phyloP scores from a whole-genome alignment of 371 early-diverging fungal genomes.

The Lichtheimia corymbifera region DNA sequence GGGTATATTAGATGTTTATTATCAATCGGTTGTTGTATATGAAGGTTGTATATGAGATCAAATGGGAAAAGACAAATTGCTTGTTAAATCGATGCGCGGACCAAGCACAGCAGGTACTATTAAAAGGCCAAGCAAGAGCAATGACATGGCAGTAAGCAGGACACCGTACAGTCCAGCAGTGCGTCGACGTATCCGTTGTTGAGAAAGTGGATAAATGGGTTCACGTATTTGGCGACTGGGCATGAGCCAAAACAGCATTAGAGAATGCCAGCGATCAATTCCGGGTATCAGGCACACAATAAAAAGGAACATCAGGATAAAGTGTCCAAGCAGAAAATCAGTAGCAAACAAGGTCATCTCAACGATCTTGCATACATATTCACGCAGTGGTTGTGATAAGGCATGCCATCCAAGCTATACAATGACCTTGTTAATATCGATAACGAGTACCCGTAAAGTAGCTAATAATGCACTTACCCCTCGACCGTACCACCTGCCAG shows the following conservation, averaged over 20 bases:
- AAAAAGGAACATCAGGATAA: slow-evolving; percentile 69
- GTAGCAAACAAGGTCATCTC: slow-evolving; percentile 82
- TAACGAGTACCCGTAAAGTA: background rate
- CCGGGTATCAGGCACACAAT: slow-evolving; percentile 70
- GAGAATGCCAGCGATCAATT: slow-evolving; percentile 78
- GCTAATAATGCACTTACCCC: slow-evolving; percentile 38
- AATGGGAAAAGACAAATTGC: background rate
- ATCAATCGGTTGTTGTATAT: no score
- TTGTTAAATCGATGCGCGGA: slow-evolving; percentile 15
- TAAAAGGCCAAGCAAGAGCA: slow-evolving; percentile 60
- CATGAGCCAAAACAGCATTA: slow-evolving; percentile 81
- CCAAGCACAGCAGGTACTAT: slow-evolving; percentile 60
- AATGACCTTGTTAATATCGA: background rate
- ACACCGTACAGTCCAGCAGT: slow-evolving; percentile 65
- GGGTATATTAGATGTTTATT: no score
- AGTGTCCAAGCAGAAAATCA: slow-evolving; percentile 76
- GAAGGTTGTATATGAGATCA: no score
- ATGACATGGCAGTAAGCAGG: slow-evolving; percentile 59
- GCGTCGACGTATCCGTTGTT: slow-evolving; percentile 57
- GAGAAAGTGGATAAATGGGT: slow-evolving; percentile 69
- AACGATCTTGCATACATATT: slow-evolving; percentile 81
- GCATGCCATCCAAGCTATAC: slow-evolving; percentile 63
- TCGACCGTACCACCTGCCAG: slow-evolving; percentile 80
- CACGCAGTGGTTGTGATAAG: slow-evolving; percentile 71
- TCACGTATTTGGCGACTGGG: slow-evolving; percentile 76